Evolutionary conservation across 2,329 filamentous ascomycete genomes (phyloP).

Genomic region (Raffaelea ambrosiae): DNA sequence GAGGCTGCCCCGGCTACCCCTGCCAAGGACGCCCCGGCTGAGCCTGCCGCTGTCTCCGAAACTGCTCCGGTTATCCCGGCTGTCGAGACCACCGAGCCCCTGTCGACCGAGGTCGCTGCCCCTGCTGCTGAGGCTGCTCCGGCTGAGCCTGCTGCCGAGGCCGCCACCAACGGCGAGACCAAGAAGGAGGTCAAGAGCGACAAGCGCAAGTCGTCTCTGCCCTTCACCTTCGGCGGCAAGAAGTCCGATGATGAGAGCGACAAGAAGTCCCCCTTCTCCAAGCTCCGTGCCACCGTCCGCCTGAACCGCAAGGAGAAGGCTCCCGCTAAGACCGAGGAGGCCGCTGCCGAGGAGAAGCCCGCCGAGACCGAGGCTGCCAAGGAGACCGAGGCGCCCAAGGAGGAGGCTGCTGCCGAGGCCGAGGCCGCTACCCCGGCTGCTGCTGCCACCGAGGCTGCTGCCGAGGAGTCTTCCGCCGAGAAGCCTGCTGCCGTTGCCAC

Average conservation of each 20-base stretch:
- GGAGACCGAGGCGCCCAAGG: constrained; percentile 23
- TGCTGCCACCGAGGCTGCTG: constrained; percentile 24
- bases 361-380: constrained; percentile 20
- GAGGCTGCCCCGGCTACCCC: constrained; percentile 32
- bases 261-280: constrained; percentile 53
- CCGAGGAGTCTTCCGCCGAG: constrained; percentile 21
- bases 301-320: constrained; percentile 33
- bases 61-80: constrained; percentile 51
- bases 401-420: constrained; percentile 17
- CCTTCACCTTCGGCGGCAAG: constrained; percentile 65
- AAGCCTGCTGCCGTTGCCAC: constrained; percentile 30
- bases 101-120: constrained; percentile 44
- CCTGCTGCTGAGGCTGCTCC: constrained; percentile 30
- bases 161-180: constrained; percentile 40
- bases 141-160: constrained; percentile 25
- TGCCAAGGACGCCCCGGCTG: constrained; percentile 32
- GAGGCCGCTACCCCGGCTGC: constrained; percentile 22
- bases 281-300: constrained; percentile 51
- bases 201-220: constrained; percentile 74
- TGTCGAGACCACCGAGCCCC: constrained; percentile 47
- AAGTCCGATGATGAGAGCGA: constrained; percentile 60
- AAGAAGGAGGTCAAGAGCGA: constrained; percentile 58
- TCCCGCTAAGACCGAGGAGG: constrained; percentile 29
- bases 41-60: constrained; percentile 36
- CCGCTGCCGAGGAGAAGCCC: constrained; percentile 22